Evolutionary conservation across 257 asterid genomes (phyloP).

Genomic region (Primulina huaijiensis): DNA sequence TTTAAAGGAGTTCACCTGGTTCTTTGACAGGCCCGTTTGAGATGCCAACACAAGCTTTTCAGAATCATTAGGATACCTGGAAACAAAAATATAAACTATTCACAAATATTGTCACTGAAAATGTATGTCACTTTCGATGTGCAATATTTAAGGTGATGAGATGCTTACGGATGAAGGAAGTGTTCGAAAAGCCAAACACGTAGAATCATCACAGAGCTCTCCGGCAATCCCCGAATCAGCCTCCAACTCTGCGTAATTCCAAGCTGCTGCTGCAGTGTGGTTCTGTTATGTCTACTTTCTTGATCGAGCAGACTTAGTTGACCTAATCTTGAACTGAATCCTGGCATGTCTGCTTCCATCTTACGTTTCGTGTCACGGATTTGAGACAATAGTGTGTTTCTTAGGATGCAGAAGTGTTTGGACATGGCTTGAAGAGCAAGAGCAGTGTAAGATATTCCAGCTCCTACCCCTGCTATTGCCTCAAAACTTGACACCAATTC

Average conservation of each 20-base stretch:
- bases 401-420: constrained; percentile 63
- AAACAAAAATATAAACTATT: background rate
- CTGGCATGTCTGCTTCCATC: constrained; percentile 51
- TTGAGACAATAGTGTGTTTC: constrained; percentile 60
- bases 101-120: background rate
- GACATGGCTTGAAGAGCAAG: constrained; percentile 90
- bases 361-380: constrained; percentile 43
- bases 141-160: no score
- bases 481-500: constrained; percentile 65
- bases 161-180: constrained; percentile 82
- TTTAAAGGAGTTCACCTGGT: constrained; percentile 47
- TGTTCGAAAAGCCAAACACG: constrained; percentile 98
- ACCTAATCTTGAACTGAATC: constrained; percentile 54
- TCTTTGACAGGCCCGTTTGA: constrained; percentile 89
- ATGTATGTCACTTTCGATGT: background rate
- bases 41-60: constrained; percentile 88
- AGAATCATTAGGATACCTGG: constrained; percentile 80
- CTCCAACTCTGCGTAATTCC: constrained; percentile 55
- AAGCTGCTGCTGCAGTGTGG: constrained; percentile 45
- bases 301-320: constrained; percentile 61
- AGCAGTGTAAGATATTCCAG: constrained; percentile 74
- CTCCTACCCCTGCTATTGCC: constrained; percentile 61
- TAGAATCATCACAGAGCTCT: constrained; percentile 69
- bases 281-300: constrained; percentile 36
- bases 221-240: constrained; percentile 85